Evolutionary conservation across 2,329 filamentous ascomycete species (phyloP), one percentile per base, ranked within the genome.

Genomic region (Pseudogymnoascus sp.): DNA sequence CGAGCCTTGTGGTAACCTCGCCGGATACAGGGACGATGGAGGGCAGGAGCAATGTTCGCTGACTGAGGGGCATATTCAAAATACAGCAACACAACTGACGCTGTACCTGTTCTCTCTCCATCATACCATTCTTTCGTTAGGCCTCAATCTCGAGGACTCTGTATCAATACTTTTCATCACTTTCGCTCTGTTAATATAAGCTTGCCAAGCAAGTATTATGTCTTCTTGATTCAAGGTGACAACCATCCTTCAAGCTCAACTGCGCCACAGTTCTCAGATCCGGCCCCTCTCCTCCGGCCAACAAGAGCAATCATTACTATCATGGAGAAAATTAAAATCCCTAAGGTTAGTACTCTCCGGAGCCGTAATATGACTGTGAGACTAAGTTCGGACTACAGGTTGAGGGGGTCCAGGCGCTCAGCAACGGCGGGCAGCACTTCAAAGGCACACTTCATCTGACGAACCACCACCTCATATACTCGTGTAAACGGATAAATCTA

Each of bases 351-450:
- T 17, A 26, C 35, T 17, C 13, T 13, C 4, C 3, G 26, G 26
- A 50, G 44, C 15, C 23, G n/a, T 60, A 53, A 15, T 28, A 35
- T 71, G 61, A 71, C 62, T 57, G n/a, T 40, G 17, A 33, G 50
- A 63, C 63, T 62, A 61, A 33, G 23, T 36, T 57, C 44, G 7
- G 26, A 47, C 23, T 64, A 28, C 62, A 82, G 82, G 81, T 87
- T 69, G 83, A 89, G 66, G 76, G 83, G 73, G 84, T 87, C 64
- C 81, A 85, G 67, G 82, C 83, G 70, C 80, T 87, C 67, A 80
- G 83, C 67, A 80, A 81, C 68, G 80, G 80, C 62, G 86, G 85
- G 70, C 79, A 83, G 68, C 79, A 80, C 61, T 82, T 82, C 33
- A 76, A 76, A 23, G 84, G 84, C 66, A 83, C 80, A 65, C 76